Base-by-base conservation (phyloP, 116 monocot genomes). In the Dioscorea cayenensis region DNA sequence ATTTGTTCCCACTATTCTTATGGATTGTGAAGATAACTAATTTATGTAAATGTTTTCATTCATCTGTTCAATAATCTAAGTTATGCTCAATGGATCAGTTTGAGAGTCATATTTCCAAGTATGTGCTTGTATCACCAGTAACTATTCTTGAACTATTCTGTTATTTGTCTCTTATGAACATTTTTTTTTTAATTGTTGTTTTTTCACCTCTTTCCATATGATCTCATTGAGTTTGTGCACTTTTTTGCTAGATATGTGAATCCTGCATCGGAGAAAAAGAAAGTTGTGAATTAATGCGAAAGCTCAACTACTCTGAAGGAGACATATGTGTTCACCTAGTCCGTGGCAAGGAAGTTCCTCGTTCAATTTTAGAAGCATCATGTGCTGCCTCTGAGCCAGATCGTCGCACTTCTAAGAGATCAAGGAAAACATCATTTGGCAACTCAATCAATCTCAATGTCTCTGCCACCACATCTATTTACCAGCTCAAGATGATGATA, bases 401-500 rank as follows among this genome's bases (percentile, higher is more conserved):
- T 74, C 81, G 94, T 19, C 84, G 97, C 27, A 83, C 73, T 63
- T 99, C 97, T 28, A 99, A 99, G 68, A 88, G 97, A 29, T 88
- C 93, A 14, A 79, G 82, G 48, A 99, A 81, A 82, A 71, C 84
- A 64, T 82, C 77, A 71, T 83, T 67, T 72, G 90, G 93, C 11
- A 90, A 91, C 71, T 81, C 84, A 63, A 65, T 89, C 60, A 90
- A 78, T 70, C 77, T 99, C 64, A 99, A 65, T 65, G 93, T 99
- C 36, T 93, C 97, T 64, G 83, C 86, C 51, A 69, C 81, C 14
- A 99, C 97, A 79, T 73, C 94, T 16, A 71, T 99, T 60, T 90
- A 99, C 71, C 93, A 93, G 71, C 76, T 99, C 73, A 99, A 99
- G 80, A 86, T 99, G 90, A 93, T 99, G 97, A 90, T 99, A 66